Evolutionary conservation across 306 rosid species (phyloP), one percentile per base, ranked within the genome.

Genomic region (Senna tora): DNA sequence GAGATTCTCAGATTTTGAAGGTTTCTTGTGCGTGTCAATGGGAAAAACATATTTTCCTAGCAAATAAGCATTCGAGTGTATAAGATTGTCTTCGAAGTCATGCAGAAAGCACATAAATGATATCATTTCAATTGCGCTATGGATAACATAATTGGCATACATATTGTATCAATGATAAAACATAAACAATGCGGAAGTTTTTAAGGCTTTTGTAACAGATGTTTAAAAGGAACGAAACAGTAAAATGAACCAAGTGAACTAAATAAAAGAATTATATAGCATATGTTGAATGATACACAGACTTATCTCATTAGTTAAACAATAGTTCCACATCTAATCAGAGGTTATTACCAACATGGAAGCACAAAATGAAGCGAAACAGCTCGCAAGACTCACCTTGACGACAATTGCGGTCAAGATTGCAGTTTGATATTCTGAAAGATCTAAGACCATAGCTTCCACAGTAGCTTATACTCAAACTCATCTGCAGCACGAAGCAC

Each of bases 401-500:
- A 16, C 14, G 63, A 13, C 13, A 41, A 61, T 63, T 42, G 3
- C 15, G 11, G 54, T 50, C 38, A 42, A 47, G 32, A 33, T 54
- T 77, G 65, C 70, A 81, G 66, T 59, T 74, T 6, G 77, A 25
- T 20, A 77, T 64, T 82, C 63, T 50, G 66, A 65, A 62, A 56
- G 55, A 8, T 32, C 46, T 68, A 74, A 69, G 38, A 57, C 77
- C 62, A 21, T 50, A 45, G 17, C 71, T 57, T 21, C 68, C 71
- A 33, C 67, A 74, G 68, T 33, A 65, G 68, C 86, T 74, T 73
- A 73, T 38, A 42, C 67, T 49, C 63, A 82, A 70, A 74, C 68
- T 74, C 86, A 74, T 82, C 83, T 77, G 72, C 62, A 69, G 72
- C 62, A 69, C 20, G 2, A 57, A 42, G 36, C 47, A 65, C 46